phyloP scores from a whole-genome alignment of 1,139 yeast genomes.

The Protomyces gravidus region DNA sequence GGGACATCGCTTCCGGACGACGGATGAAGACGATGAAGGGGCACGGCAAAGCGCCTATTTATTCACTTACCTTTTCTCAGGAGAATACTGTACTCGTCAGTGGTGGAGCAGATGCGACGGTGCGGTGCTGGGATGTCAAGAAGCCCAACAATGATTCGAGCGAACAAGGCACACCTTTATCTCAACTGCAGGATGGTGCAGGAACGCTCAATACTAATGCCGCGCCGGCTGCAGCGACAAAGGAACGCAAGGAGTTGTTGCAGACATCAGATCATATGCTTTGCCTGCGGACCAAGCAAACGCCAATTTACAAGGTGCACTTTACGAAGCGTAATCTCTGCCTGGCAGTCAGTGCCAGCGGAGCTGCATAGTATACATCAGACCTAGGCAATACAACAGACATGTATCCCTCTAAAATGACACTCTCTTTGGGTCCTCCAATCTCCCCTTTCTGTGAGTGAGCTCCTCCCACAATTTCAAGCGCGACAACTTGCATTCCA shows the following conservation, averaged over 20 bases:
- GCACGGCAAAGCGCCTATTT: slow-evolving; percentile 78
- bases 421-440: background rate
- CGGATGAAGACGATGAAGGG: slow-evolving; percentile 67
- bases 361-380: slow-evolving; percentile 10
- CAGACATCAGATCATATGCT: slow-evolving; percentile 80
- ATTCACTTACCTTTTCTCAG: slow-evolving; percentile 76
- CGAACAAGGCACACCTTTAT: slow-evolving; percentile 66
- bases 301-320: slow-evolving; percentile 89
- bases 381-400: no score
- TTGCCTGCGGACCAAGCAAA: slow-evolving; percentile 85
- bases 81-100: slow-evolving; percentile 88
- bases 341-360: slow-evolving; percentile 15
- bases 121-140: slow-evolving; percentile 93
- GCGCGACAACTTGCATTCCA: no score
- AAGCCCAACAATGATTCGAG: slow-evolving; percentile 65
- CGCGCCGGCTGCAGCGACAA: slow-evolving; percentile 36
- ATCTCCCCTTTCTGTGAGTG: no score
- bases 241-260: slow-evolving; percentile 29
- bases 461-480: no score
- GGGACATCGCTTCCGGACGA: slow-evolving; percentile 94
- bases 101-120: slow-evolving; percentile 89
- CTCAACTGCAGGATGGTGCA: slow-evolving; percentile 48
- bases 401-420: no score
- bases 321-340: slow-evolving; percentile 78
- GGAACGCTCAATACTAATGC: slow-evolving; percentile 27